Evolutionary conservation across 2,329 filamentous ascomycete species (phyloP).

Genomic region (Tolypocladium capitatum): DNA sequence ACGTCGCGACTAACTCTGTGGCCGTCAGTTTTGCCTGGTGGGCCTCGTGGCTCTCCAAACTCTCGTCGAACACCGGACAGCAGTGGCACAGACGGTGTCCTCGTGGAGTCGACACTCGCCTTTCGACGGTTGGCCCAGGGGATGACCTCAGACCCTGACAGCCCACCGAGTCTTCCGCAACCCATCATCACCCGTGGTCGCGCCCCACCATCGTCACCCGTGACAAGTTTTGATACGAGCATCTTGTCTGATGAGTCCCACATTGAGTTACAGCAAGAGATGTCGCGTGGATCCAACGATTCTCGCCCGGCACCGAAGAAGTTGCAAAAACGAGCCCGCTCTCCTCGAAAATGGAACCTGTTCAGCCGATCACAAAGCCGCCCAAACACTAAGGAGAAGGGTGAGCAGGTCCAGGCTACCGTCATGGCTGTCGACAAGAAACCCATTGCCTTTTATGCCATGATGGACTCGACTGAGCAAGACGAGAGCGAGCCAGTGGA

Average conservation of each 20-base stretch:
- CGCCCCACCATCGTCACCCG: slow-evolving; percentile 30
- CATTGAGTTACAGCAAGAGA: slow-evolving; percentile 24
- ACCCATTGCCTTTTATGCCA: slow-evolving; percentile 45
- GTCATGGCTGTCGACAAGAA: slow-evolving; percentile 37
- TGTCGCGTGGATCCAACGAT: slow-evolving; percentile 16
- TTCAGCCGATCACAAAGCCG: slow-evolving; percentile 43
- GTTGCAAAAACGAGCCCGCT: slow-evolving; percentile 38
- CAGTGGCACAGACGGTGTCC: slow-evolving; percentile 38
- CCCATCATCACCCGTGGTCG: slow-evolving; percentile 35
- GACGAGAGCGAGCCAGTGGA: slow-evolving; percentile 30
- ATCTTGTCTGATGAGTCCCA: slow-evolving; percentile 45
- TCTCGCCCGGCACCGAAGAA: slow-evolving; percentile 32
- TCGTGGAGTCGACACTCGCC: slow-evolving; percentile 38
- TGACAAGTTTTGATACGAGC: slow-evolving; percentile 44
- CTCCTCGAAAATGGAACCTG: slow-evolving; percentile 50
- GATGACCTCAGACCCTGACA: slow-evolving; percentile 30
- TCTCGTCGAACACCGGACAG: slow-evolving; percentile 38
- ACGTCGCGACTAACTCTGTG: slow-evolving; percentile 32
- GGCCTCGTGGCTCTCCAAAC: slow-evolving; percentile 8
- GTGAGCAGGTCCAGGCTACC: slow-evolving; percentile 29
- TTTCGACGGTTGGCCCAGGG: slow-evolving; percentile 42
- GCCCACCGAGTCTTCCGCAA: slow-evolving; percentile 34
- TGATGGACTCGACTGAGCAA: slow-evolving; percentile 46
- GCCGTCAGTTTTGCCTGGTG: slow-evolving; percentile 39
- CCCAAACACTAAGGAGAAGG: slow-evolving; percentile 25